Conservation (phyloP, 2,329 filamentous ascomycete genomes). For the Drechslera avenae region DNA sequence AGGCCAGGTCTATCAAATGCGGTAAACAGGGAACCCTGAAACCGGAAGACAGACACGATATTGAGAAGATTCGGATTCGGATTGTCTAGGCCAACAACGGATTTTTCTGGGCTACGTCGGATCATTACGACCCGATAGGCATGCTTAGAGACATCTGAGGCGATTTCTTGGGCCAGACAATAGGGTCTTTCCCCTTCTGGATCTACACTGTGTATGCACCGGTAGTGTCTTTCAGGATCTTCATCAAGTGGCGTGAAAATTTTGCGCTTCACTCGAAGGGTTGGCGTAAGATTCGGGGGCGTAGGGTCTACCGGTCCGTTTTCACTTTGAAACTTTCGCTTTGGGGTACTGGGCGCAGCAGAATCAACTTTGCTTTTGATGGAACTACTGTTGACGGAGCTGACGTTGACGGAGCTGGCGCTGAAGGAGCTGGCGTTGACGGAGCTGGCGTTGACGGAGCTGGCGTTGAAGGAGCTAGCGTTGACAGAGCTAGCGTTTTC, state of each 20-base stretch:
- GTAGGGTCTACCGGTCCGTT: background rate
- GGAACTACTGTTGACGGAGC: background rate
- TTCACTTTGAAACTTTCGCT: constrained; percentile 4
- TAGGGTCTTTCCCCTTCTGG: constrained; percentile 12
- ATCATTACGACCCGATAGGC: constrained; percentile 16
- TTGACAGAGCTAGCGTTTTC: background rate
- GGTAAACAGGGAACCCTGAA: constrained; percentile 13
- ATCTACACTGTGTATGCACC: constrained; percentile 17
- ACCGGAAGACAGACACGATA: constrained; percentile 15
- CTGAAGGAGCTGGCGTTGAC: too few relatives aligned
- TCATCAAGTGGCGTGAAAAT: constrained; percentile 6
- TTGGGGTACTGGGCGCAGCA: background rate
- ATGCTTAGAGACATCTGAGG: background rate
- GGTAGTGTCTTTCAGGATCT: constrained; percentile 8
- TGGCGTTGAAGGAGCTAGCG: too few relatives aligned
- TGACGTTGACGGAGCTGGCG: background rate
- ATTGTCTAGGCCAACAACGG: constrained; percentile 7
- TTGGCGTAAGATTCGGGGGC: constrained; percentile 1
- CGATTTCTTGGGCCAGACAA: constrained; percentile 11
- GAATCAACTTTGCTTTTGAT: background rate
- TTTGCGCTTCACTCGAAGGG: background rate
- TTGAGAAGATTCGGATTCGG: constrained; percentile 19
- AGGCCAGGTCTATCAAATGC: constrained; percentile 8
- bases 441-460: background rate
- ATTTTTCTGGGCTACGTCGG: constrained; percentile 4